Conservation (phyloP, 768 basidiomycete genomes). For the Auricularia heimuer region DNA sequence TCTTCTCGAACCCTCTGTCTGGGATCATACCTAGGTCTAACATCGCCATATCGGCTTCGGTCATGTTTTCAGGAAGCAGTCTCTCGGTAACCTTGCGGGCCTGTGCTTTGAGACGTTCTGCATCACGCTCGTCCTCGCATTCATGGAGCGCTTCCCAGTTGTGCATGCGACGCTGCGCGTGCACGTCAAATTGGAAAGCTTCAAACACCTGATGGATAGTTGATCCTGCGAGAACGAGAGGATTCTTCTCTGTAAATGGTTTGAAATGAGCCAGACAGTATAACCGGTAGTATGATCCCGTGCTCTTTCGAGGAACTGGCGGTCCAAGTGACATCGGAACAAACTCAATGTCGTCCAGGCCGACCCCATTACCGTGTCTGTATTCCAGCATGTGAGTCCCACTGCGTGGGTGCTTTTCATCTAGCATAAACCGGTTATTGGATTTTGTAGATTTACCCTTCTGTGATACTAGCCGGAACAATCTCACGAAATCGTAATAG, state of each 20-base stretch:
- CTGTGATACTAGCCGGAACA: too few species aligned
- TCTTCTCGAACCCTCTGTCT: too few species aligned
- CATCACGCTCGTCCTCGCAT: conserved; percentile 26
- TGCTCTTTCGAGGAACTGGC: conserved; percentile 7
- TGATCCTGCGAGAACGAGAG: neutral
- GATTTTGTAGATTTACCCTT: too few species aligned
- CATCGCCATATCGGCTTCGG: neutral
- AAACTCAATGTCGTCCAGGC: neutral
- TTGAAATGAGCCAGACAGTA: conserved; percentile 18
- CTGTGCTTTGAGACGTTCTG: conserved; percentile 16
- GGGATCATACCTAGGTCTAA: too few species aligned
- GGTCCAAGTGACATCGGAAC: conserved; percentile 13
- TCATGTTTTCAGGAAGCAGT: neutral
- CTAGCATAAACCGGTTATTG: too few species aligned
- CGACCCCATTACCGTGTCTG: conserved; percentile 18
- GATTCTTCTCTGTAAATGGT: conserved; percentile 7
- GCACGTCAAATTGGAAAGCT: neutral
- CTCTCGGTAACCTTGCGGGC: neutral
- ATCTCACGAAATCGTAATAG: too few species aligned
- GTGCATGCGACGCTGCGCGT: neutral
- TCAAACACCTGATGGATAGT: neutral
- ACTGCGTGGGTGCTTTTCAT: too few species aligned
- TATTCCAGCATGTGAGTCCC: conserved; percentile 7
- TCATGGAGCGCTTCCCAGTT: conserved; percentile 24
- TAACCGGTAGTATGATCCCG: conserved; percentile 1